A percentile compares a stretch with the other conserved stretches of the same genome.
Conservation (phyloP, 768 basidiomycete genomes). For the Boletus fagicola region DNA sequence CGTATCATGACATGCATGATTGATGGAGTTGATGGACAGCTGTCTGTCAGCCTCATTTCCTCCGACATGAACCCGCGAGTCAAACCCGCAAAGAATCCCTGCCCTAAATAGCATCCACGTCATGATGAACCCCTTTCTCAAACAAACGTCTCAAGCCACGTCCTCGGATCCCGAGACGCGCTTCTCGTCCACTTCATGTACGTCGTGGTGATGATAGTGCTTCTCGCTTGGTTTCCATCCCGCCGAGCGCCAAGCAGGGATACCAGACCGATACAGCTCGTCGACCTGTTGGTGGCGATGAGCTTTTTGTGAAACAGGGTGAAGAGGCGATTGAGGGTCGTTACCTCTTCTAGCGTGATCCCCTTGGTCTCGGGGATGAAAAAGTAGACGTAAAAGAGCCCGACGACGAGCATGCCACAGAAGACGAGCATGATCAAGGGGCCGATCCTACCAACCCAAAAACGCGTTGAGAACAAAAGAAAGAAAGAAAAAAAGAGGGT, state of each 20-base stretch:
- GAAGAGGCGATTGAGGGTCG: not conserved
- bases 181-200: conserved; percentile 20
- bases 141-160: not conserved
- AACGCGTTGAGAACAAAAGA: not conserved
- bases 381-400: conserved; percentile 69
- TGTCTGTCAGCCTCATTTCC: not conserved
- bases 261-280: conserved; percentile 66
- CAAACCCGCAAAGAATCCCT: not conserved
- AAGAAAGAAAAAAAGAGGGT: not conserved
- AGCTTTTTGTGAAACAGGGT: not conserved
- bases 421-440: conserved; percentile 76
- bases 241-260: conserved; percentile 65
- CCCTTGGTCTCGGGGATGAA: conserved; percentile 83
- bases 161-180: conserved; percentile 23
- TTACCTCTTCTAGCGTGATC: conserved; percentile 61
- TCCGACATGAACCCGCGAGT: not conserved
- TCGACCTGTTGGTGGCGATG: conserved; percentile 49
- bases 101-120: not conserved
- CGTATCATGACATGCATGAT: not conserved
- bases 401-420: conserved; percentile 70
- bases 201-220: conserved; percentile 26
- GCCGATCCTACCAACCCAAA: conserved; percentile 47
- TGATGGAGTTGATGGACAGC: not conserved
- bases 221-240: conserved; percentile 55
- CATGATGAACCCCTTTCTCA: not conserved